Base-by-base conservation (phyloP, 805 yeast species). In the Phaffomyces antillensis region DNA sequence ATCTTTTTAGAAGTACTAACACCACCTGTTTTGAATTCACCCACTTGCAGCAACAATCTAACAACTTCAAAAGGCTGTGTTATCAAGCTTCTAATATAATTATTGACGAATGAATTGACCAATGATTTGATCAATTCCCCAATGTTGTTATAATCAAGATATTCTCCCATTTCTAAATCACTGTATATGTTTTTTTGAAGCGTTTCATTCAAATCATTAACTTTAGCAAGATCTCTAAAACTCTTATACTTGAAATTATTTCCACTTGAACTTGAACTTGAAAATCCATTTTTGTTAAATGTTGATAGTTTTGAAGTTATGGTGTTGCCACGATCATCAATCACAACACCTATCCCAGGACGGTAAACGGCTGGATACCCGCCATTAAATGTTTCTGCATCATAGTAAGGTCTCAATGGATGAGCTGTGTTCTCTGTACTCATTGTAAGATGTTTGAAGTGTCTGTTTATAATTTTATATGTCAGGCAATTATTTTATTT, bases 41-140 rank as follows among this genome's bases (percentile, higher is more conserved):
- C 95, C 13, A 86, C 83, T 62, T 93, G 98, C 45, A 89, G 65
- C 25, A 90, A 69, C 52, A 87, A 71, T 44, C 91, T 72, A 6
- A 86, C 77, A 16, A 86, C 83, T 54, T 91, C 97, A 62, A 90
- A 82, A 2, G 99, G 98, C 63, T 93, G 97, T 17, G 86, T 76
- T 9, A 86, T 59, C 30, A 88, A 62, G 38, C 82, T 78, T 48
- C 79, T 80, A 44, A 79, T 62, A 66, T 93, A 91, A 51, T 81
- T 83, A 51, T 78, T 77, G 41, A 81, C 55, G 49, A 87, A 78
- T 38, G 84, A 78, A 59, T 74, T 70, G 23, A 79, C 63, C 47
- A 88, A 68, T 36, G 80, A 77, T 43, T 72, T 69, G 6, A 81
- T 51, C 31, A 83, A 59, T 50, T 79, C 86, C 42, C 70, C 70